Evolutionary conservation across 148 eudicot genomes (phyloP), one percentile per base, ranked within the genome.

Genomic region (Linanthus parryae): DNA sequence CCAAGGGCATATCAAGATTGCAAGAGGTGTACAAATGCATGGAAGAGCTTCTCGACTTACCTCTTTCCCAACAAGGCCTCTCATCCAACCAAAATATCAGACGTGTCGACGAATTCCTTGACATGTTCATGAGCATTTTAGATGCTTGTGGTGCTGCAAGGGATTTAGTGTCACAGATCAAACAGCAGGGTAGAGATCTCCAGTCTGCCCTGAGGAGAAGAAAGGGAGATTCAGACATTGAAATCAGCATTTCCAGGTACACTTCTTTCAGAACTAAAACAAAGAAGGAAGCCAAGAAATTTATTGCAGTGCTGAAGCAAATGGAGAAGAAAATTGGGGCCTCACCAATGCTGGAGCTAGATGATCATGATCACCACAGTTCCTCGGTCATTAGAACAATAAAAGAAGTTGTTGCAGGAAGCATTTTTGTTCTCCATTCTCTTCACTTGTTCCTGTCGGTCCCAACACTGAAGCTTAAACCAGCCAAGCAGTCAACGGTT

Each of bases 101-200:
- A 16, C 60, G 61, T 45, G 55, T 69, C 3, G 52, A 70, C n/a
- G 72, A 62, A 47, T 57, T 76, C 26, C 30, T 76, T 18, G 81
- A 77, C 9, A 53, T 26, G 10, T 74, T 74, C 0, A 19, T 70
- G 6, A 74, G 51, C 20, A 55, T 80, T 44, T 62, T 83, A 5
- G 86, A 83, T 54, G 55, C 70, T 16, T 80, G 81, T 41, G 68
- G 67, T 21, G 50, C 31, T 16, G 19, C 48, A 9, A 69, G 68
- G 58, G 83, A 83, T 16, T 33, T 49, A 2, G 9, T 66, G 17
- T 41, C 68, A 43, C 80, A 60, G 31, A 29, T 72, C 7, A 74
- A 68, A 42, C 78, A 68, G 48, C 44, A 63, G 24, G 28, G 54
- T 5, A 52, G 48, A 31, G 70, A 74, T 30, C 48, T 83, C 16